Evolutionary conservation across 2,329 filamentous ascomycete genomes (phyloP).

Genomic region (Sclerotinia nivalis): DNA sequence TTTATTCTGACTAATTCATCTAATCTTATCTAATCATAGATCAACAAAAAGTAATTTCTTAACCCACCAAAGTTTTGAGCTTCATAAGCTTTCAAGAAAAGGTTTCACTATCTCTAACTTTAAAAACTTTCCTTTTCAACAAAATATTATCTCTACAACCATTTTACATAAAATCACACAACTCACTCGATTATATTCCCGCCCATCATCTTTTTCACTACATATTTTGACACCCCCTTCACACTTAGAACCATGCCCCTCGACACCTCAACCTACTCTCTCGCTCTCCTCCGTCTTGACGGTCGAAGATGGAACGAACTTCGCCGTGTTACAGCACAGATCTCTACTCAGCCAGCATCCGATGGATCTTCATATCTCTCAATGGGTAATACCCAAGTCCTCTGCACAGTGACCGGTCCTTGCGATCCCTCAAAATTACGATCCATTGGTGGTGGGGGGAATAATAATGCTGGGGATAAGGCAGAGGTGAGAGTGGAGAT

Average conservation of each 20-base stretch:
- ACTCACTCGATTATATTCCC: not conserved
- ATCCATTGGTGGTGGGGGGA: conserved; percentile 48
- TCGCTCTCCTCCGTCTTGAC: conserved; percentile 80
- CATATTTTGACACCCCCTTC: not conserved
- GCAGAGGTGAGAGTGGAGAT: conserved; percentile 80
- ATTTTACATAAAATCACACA: no score
- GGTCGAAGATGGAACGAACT: conserved; percentile 96
- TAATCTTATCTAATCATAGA: conserved; percentile 16
- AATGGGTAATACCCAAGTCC: conserved; percentile 96
- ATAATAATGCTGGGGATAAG: conserved; percentile 44
- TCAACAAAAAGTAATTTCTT: conserved; percentile 14
- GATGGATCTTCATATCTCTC: conserved; percentile 93
- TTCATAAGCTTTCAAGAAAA: not conserved
- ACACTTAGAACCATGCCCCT: conserved; percentile 64
- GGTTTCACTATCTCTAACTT: not conserved
- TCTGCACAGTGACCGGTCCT: conserved; percentile 88
- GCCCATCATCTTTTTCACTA: not conserved
- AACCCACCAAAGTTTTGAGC: conserved; percentile 5
- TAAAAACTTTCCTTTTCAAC: not conserved
- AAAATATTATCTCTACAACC: not conserved
- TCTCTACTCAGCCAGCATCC: conserved; percentile 87
- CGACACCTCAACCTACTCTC: conserved; percentile 87
- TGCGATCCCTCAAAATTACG: conserved; percentile 56
- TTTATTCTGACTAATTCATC: not conserved
- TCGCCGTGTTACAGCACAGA: conserved; percentile 81